Conservation (phyloP, 208 protist genomes). For the Trypanosomatidae sp. region DNA sequence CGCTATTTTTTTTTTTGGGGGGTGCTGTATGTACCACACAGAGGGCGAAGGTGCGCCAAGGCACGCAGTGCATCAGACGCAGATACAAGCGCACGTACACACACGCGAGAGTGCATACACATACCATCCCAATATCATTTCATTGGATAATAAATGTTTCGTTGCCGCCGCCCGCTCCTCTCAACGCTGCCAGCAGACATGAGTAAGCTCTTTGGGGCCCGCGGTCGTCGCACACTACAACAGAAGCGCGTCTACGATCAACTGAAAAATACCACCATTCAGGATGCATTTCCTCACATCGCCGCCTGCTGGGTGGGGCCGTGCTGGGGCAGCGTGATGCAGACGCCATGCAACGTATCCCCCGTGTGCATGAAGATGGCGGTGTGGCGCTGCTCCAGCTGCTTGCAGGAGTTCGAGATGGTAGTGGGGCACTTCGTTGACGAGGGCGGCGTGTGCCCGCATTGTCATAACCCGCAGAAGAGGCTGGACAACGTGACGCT, state of each 20-base stretch:
- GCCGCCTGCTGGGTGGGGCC: constrained; percentile 88
- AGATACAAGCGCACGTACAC: background rate
- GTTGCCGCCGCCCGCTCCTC: background rate
- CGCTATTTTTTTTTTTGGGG: no score
- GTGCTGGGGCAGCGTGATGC: constrained; percentile 87
- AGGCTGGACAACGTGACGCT: constrained; percentile 23
- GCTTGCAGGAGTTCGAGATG: constrained; percentile 84
- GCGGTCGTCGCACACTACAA: constrained; percentile 40
- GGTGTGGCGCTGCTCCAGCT: constrained; percentile 84
- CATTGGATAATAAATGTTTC: constrained; percentile 1
- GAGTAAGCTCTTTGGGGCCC: constrained; percentile 63
- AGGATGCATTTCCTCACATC: constrained; percentile 76
- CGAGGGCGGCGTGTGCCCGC: constrained; percentile 76
- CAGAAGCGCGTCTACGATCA: constrained; percentile 57
- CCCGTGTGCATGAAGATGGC: constrained; percentile 69
- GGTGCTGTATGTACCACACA: background rate
- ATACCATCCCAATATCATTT: background rate
- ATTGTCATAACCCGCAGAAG: constrained; percentile 71
- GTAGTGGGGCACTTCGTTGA: constrained; percentile 66
- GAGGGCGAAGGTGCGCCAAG: background rate
- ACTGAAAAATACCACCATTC: constrained; percentile 71
- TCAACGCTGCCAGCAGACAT: constrained; percentile 21
- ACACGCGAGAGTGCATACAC: background rate
- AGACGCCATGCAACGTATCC: constrained; percentile 70
- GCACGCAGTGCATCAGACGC: background rate